These are phyloP conservation scores for Collybia nuda DNA, from an alignment of 768 basidiomycete species.

Conservation along the genomic window DNA sequence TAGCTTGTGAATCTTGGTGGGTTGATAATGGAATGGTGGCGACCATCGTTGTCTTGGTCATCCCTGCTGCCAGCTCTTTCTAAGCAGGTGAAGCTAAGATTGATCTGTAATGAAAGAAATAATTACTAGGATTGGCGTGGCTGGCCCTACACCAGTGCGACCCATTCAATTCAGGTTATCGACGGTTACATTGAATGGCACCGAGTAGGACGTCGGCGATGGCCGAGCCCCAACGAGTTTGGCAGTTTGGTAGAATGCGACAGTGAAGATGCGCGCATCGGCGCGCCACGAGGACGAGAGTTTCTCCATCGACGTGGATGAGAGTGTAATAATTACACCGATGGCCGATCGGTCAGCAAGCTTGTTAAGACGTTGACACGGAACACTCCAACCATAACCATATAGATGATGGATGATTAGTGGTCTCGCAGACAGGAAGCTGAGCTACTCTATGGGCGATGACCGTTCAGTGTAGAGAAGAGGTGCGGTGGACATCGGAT, in stretches of 20 bases:
- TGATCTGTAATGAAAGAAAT: no score
- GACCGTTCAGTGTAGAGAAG: background rate
- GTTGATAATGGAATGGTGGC: no score
- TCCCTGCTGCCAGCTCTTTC: no score
- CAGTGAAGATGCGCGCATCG: background rate
- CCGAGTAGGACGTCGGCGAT: background rate
- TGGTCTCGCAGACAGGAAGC: no score
- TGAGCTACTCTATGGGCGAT: no score
- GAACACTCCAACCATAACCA: background rate
- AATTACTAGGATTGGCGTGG: no score
- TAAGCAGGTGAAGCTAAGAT: no score
- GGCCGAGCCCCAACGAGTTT: background rate
- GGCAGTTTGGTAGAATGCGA: conserved; percentile 1
- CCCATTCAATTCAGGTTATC: background rate
- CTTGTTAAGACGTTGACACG: no score
- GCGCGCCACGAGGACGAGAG: background rate
- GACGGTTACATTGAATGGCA: background rate
- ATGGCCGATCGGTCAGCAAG: conserved; percentile 7
- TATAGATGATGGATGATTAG: background rate
- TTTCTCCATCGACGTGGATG: background rate
- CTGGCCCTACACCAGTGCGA: background rate
- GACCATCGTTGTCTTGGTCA: no score
- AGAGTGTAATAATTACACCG: conserved; percentile 5
- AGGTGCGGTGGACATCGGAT: background rate
- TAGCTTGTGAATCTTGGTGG: no score